A percentile compares a stretch with the other conserved stretches of the same genome.
These are phyloP conservation scores for Eucalyptus paniculata DNA, from an alignment of 345 rosid genomes.

Conservation along the genomic window DNA sequence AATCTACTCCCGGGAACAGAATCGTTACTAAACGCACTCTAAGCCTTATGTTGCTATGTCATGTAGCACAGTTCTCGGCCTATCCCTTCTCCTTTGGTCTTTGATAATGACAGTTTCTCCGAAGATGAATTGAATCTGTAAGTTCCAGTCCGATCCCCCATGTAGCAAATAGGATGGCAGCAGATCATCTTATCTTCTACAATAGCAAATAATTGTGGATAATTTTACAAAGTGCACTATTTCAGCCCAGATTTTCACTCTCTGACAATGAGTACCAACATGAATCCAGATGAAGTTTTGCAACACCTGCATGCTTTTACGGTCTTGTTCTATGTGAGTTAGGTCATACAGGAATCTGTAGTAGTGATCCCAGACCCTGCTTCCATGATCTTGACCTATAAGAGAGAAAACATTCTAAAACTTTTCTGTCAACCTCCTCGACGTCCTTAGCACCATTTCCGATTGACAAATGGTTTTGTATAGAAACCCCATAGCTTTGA, in stretches of 20 bases:
- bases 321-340: too few relatives aligned
- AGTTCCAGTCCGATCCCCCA: background rate
- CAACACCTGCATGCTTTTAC: too few relatives aligned
- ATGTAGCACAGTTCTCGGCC: background rate
- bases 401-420: background rate
- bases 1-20: too few relatives aligned
- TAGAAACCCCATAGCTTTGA: background rate
- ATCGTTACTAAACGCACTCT: too few relatives aligned
- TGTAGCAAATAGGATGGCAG: background rate
- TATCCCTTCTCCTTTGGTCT: background rate
- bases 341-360: too few relatives aligned
- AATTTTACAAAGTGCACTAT: background rate
- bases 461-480: background rate
- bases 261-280: background rate
- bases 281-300: too few relatives aligned
- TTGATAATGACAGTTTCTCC: background rate
- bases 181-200: background rate
- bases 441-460: background rate
- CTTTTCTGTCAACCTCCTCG: background rate
- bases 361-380: too few relatives aligned
- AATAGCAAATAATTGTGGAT: background rate
- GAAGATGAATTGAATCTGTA: background rate
- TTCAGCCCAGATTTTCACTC: background rate
- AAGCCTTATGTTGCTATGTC: background rate
- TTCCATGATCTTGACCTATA: too few relatives aligned